phyloP scores from a whole-genome alignment of 257 asterid genomes.

The Datura wrightii region DNA sequence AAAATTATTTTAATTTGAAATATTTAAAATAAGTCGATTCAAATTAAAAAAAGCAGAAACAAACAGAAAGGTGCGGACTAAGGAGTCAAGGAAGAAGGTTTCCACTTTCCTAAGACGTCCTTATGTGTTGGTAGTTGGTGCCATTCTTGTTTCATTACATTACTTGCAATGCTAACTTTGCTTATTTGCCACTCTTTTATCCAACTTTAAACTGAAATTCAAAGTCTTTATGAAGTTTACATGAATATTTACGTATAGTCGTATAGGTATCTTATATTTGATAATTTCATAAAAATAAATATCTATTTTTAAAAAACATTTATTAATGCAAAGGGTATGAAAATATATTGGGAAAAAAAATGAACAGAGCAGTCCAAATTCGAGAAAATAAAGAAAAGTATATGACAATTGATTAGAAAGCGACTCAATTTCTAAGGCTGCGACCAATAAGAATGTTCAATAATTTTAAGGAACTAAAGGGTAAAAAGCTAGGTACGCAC shows the following conservation, averaged over 20 bases:
- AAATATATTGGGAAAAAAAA: not conserved
- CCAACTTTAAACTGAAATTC: not conserved
- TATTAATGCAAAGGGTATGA: not conserved
- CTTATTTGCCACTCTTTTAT: conserved; percentile 2
- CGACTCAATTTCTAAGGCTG: not conserved
- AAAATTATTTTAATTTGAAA: too few species aligned
- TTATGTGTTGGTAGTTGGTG: not conserved
- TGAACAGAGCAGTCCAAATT: not conserved
- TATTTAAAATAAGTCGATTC: too few species aligned
- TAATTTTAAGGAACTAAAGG: not conserved
- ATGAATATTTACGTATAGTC: not conserved
- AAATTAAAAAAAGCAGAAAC: too few species aligned
- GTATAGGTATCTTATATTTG: not conserved
- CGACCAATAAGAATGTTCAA: not conserved
- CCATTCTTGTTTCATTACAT: conserved; percentile 19
- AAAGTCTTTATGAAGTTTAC: not conserved
- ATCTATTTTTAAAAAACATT: not conserved
- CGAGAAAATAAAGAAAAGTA: not conserved
- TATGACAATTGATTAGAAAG: not conserved
- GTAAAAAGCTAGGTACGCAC: not conserved
- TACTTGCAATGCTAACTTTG: conserved; percentile 15
- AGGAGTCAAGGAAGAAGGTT: conserved; percentile 1
- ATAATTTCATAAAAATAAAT: not conserved
- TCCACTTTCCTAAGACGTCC: conserved; percentile 29
- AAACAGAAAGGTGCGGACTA: not conserved